Evolutionary conservation across 2,329 filamentous ascomycete genomes (phyloP).

Genomic region (Colletotrichum sublineola): DNA sequence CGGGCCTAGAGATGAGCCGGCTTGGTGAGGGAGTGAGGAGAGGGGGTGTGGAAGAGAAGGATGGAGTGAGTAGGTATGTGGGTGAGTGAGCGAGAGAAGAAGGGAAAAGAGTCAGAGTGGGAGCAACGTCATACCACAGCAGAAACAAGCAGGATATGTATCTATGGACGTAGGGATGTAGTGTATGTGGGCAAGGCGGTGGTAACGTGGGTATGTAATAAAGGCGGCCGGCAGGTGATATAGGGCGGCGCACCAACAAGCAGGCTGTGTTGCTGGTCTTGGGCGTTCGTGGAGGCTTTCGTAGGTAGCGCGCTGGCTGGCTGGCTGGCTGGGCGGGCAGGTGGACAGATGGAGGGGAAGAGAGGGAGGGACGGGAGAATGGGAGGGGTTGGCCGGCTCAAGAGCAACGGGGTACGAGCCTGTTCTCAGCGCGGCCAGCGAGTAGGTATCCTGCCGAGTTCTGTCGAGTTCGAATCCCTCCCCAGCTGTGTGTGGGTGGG

Average conservation of each 20-base stretch:
- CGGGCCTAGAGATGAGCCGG: slow-evolving; percentile 27
- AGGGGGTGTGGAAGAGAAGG: slow-evolving; percentile 22
- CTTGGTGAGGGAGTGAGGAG: slow-evolving; percentile 28
- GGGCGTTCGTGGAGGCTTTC: slow-evolving; percentile 28
- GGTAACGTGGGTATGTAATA: slow-evolving; percentile 36
- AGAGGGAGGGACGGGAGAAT: slow-evolving; percentile 23
- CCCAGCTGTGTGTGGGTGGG: slow-evolving; percentile 17
- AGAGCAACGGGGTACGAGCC: not conserved
- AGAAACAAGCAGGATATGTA: slow-evolving; percentile 28
- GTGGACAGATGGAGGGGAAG: slow-evolving; percentile 12
- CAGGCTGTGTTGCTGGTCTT: slow-evolving; percentile 32
- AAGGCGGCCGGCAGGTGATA: slow-evolving; percentile 38
- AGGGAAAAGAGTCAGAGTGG: slow-evolving; percentile 29
- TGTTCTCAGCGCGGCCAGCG: slow-evolving; percentile 6
- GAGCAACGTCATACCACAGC: slow-evolving; percentile 42
- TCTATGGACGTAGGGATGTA: slow-evolving; percentile 15
- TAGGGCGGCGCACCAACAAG: slow-evolving; percentile 29
- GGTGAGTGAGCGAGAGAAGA: slow-evolving; percentile 1
- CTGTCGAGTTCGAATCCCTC: slow-evolving; percentile 25
- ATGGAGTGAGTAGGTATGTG: slow-evolving; percentile 1
- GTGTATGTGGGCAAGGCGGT: slow-evolving; percentile 17
- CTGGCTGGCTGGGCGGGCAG: not conserved
- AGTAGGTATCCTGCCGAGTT: slow-evolving; percentile 13
- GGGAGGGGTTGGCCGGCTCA: slow-evolving; percentile 38
- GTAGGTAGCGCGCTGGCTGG: not conserved